Conservation (phyloP, 345 rosid species). For the Boechera stricta region DNA sequence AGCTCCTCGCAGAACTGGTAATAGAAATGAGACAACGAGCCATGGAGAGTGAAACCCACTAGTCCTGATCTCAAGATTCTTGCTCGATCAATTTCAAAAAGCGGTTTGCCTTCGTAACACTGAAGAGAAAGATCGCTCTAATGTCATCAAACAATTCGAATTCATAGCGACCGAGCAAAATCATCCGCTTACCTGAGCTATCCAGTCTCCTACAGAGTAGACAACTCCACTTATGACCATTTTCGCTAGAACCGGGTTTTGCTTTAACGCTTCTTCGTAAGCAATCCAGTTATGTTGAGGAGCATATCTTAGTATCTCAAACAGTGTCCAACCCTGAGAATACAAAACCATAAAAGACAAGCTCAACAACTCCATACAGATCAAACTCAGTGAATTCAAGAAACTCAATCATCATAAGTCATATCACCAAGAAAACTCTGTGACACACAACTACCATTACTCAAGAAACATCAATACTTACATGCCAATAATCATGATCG, state of each 20-base stretch:
- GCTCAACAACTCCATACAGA: conserved; percentile 2
- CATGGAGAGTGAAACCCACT: conserved; percentile 93
- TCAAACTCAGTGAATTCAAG: not conserved
- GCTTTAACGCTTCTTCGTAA: conserved; percentile 87
- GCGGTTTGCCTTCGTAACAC: conserved; percentile 92
- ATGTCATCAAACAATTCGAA: not conserved
- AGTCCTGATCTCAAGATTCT: conserved; percentile 91
- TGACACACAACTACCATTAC: not conserved
- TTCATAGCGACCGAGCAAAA: not conserved
- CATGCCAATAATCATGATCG: conserved; percentile 94
- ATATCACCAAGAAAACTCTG: conserved; percentile 3
- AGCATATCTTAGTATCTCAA: conserved; percentile 87
- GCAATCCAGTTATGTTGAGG: conserved; percentile 97
- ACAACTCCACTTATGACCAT: conserved; percentile 96
- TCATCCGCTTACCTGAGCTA: conserved; percentile 65
- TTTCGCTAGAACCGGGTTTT: conserved; percentile 87
- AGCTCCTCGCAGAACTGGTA: conserved; percentile 93
- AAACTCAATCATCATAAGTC: not conserved
- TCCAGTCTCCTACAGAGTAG: conserved; percentile 94
- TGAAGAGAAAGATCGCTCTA: conserved; percentile 27
- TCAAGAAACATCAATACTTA: conserved; percentile 26
- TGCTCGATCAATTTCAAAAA: conserved; percentile 85
- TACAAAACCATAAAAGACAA: conserved; percentile 16
- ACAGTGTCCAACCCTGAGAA: conserved; percentile 89
- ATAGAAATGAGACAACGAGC: conserved; percentile 90